Evolutionary conservation across 169 alveolate species (phyloP), one percentile per base, ranked within the genome.

Genomic region (Miamiensis avidus): DNA sequence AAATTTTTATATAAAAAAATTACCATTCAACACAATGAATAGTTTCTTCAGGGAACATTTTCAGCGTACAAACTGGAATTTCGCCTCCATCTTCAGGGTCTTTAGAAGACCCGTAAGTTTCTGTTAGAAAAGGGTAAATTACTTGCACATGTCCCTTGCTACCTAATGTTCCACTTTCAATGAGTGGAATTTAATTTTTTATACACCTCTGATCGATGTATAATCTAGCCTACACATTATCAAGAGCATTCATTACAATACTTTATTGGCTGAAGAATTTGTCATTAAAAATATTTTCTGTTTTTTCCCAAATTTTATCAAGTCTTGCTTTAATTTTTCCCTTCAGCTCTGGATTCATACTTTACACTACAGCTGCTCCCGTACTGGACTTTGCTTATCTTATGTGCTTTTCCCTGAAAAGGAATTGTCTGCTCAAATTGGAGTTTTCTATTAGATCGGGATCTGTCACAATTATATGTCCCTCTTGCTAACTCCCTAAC

Each of bases 141-240:
- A 77, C 96, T 88, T 95, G 88, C 25, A 92, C 96, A 89, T 95
- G 96, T 1, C 98, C 98, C 69, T 95, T 95, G 1, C 96, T 97
- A n/a, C 97, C 98, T n/a, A 95, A 78, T 20, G 98, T 95, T 29
- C 98, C 98, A 83, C 96, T 90, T 34, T 95, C 98, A 29, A 95
- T 69, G 25, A 93, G 82, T 25, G 97, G 94, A 15, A 89, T 93
- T 72, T 93, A 77, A 69, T 94, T 92, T 49, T 89, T 74, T 0
- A 95, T 95, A 65, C 96, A 93, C 81, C 95, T 82, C 26, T 85
- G 49, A 83, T 95, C 98, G 26, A 95, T 93, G 76, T 94, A 95
- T 82, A 92, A 79, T 83, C 98, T 90, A 0, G 98, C 98, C 65
- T 93, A 89, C 1, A 95, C 95, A 87, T 95, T 95, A 83, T 95